phyloP scores from a whole-genome alignment of 495 filamentous ascomycete genomes.

The Aspergillus heteromorphus region DNA sequence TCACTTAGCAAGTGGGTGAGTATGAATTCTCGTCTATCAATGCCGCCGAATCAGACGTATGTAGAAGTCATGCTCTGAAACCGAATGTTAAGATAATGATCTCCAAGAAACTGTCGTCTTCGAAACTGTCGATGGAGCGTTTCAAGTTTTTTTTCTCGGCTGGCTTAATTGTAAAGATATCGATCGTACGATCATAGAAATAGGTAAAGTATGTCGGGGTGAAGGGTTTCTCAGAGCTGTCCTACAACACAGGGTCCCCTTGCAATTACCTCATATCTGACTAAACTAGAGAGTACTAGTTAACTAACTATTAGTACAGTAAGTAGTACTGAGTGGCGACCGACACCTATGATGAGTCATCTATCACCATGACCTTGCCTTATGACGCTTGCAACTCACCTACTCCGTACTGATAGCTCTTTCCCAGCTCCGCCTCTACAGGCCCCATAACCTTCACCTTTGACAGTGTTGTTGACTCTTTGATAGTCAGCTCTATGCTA shows the following conservation, averaged over 20 bases:
- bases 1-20: neutral
- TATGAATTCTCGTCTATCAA: conserved; percentile 1
- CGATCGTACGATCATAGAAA: too few species aligned
- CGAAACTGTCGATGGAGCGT: too few species aligned
- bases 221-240: too few species aligned
- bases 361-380: conserved; percentile 36
- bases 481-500: neutral
- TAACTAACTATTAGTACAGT: too few species aligned
- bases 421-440: neutral
- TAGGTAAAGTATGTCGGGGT: too few species aligned
- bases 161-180: too few species aligned
- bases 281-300: too few species aligned
- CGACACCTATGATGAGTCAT: conserved; percentile 23
- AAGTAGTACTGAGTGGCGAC: too few species aligned
- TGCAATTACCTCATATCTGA: too few species aligned
- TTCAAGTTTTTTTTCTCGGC: too few species aligned
- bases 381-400: conserved; percentile 32
- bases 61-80: conserved; percentile 16
- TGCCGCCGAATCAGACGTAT: conserved; percentile 8
- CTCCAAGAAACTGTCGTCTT: neutral
- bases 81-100: neutral
- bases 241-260: too few species aligned
- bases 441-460: neutral
- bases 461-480: neutral
- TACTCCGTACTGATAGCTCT: neutral